Percentiles rank a stretch among this genome's conserved stretches.
phyloP scores from a whole-genome alignment of 345 rosid genomes.

The Reutealis trisperma region DNA sequence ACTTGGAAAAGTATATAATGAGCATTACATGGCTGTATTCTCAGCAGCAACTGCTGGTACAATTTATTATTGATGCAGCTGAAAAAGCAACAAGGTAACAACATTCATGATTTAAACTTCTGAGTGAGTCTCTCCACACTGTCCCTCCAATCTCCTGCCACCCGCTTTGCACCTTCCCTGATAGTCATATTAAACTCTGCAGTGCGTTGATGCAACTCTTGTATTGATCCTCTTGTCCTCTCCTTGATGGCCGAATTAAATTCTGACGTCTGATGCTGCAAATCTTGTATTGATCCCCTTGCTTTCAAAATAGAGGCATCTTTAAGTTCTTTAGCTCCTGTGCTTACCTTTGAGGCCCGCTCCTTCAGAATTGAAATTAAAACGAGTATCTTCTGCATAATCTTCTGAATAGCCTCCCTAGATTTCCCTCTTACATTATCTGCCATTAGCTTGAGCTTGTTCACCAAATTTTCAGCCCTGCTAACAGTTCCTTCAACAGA shows the following conservation, averaged over 20 bases:
- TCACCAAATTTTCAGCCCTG: conserved; percentile 54
- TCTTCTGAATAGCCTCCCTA: conserved; percentile 46
- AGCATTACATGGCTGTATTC: background rate
- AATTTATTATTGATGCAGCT: conserved; percentile 18
- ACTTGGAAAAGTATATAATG: background rate
- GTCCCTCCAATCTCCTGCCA: conserved; percentile 62
- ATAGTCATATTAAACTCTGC: conserved; percentile 45
- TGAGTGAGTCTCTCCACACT: conserved; percentile 68
- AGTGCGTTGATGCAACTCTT: conserved; percentile 60
- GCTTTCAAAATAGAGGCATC: conserved; percentile 34
- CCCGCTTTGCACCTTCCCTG: conserved; percentile 57
- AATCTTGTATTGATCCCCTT: conserved; percentile 45
- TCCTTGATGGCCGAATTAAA: conserved; percentile 27
- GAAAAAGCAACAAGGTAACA: background rate
- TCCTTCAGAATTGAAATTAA: conserved; percentile 49
- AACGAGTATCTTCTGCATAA: conserved; percentile 47
- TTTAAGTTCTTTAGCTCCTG: conserved; percentile 15
- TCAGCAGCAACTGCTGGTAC: conserved; percentile 11
- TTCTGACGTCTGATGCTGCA: conserved; percentile 56
- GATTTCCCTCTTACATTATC: conserved; percentile 50
- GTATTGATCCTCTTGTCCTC: conserved; percentile 42
- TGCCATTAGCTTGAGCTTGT: conserved; percentile 63
- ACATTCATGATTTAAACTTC: conserved; percentile 50
- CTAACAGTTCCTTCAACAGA: conserved; percentile 56
- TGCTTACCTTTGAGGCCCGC: conserved; percentile 34